A percentile compares a stretch with the other conserved stretches of the same genome.
These are phyloP conservation scores for Melanomma pulvis-pyrius DNA, from an alignment of 495 filamentous ascomycete species.

Conservation along the genomic window DNA sequence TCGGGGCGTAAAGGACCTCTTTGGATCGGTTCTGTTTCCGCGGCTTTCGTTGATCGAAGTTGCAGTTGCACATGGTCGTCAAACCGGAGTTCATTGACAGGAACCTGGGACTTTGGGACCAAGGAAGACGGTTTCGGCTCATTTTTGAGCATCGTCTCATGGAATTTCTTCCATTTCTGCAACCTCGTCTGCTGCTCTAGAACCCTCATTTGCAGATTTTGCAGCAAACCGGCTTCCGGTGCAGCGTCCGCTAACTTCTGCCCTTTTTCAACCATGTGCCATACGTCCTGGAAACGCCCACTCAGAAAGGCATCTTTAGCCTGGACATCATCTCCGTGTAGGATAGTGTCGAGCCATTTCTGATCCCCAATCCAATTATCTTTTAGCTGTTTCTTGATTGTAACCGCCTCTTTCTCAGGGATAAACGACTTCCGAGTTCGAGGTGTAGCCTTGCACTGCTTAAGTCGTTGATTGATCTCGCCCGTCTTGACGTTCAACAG, in stretches of 20 bases:
- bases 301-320: constrained; percentile 65
- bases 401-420: constrained; percentile 42
- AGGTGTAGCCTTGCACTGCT: constrained; percentile 15
- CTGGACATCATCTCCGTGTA: constrained; percentile 64
- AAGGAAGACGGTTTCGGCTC: constrained; percentile 19
- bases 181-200: constrained; percentile 64
- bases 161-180: constrained; percentile 72
- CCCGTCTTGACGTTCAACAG: constrained; percentile 58
- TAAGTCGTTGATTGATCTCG: constrained; percentile 49
- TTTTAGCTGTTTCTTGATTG: constrained; percentile 57
- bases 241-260: constrained; percentile 54
- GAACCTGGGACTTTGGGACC: neutral
- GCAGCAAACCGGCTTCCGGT: constrained; percentile 60
- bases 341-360: constrained; percentile 66
- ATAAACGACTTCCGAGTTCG: constrained; percentile 46
- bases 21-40: neutral
- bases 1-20: constrained; percentile 4
- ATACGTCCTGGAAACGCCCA: constrained; percentile 66
- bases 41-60: neutral
- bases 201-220: constrained; percentile 67
- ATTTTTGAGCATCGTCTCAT: constrained; percentile 49
- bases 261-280: constrained; percentile 61
- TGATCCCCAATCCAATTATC: constrained; percentile 76
- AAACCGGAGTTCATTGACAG: constrained; percentile 10
- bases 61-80: constrained; percentile 28